Percentiles rank a stretch among this genome's conserved stretches.
Evolutionary conservation across 116 monocot genomes (phyloP).

Genomic region (Iris pallida): DNA sequence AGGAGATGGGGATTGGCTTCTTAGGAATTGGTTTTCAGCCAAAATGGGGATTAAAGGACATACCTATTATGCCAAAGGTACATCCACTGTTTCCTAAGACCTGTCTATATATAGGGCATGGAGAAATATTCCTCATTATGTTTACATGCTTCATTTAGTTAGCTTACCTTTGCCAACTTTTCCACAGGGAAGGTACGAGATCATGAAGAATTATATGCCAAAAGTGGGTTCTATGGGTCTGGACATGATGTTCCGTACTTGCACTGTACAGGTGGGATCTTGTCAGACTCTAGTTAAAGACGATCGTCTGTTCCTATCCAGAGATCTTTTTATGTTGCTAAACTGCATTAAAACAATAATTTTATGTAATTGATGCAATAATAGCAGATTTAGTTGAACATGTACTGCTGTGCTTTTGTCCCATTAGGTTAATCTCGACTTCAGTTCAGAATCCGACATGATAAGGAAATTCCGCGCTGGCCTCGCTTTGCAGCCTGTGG

Average conservation of each 20-base stretch:
- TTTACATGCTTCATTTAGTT: neutral
- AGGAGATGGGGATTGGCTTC: conserved; percentile 98
- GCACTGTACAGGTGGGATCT: conserved; percentile 77
- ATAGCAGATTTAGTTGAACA: too few species aligned
- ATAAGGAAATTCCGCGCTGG: conserved; percentile 83
- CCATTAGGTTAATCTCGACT: conserved; percentile 84
- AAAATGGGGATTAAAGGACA: conserved; percentile 73
- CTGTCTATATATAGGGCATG: neutral
- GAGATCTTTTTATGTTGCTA: too few species aligned
- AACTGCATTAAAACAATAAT: too few species aligned
- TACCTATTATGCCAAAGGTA: conserved; percentile 95
- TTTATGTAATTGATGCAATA: too few species aligned
- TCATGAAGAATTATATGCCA: conserved; percentile 89
- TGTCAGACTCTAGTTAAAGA: neutral
- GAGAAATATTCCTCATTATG: neutral
- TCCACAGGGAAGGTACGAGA: conserved; percentile 82
- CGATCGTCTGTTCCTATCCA: neutral
- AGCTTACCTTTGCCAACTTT: neutral
- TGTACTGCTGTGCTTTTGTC: neutral
- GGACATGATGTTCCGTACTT: conserved; percentile 96
- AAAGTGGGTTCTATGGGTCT: conserved; percentile 87
- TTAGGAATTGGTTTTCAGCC: conserved; percentile 97
- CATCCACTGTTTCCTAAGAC: neutral
- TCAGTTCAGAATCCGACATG: conserved; percentile 91
- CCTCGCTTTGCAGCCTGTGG: conserved; percentile 86